Conservation (phyloP, 345 rosid species). For the Draba incana region DNA sequence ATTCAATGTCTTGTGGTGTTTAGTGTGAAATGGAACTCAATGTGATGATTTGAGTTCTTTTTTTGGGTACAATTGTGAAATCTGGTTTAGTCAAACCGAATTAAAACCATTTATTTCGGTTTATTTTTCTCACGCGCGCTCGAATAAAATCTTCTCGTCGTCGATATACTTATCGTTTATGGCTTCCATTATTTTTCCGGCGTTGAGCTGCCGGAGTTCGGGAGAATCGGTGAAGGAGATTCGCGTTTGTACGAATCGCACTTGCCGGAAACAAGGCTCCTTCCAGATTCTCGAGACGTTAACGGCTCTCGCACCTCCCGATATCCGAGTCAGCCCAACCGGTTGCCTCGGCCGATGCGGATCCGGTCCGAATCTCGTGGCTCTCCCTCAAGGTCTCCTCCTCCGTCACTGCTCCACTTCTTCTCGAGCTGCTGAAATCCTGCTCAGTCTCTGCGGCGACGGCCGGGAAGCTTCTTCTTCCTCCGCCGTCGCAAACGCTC, state of each 20-base stretch:
- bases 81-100: neutral
- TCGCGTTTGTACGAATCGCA: conserved; percentile 86
- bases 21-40: no score
- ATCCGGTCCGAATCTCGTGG: conserved; percentile 78
- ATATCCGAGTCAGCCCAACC: conserved; percentile 58
- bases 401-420: conserved; percentile 75
- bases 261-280: conserved; percentile 82
- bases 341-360: conserved; percentile 90
- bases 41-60: no score
- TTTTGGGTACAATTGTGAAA: no score
- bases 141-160: conserved; percentile 1
- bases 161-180: conserved; percentile 31
- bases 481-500: conserved; percentile 36
- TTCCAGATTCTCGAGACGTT: conserved; percentile 63
- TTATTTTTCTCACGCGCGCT: conserved; percentile 17
- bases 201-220: conserved; percentile 42
- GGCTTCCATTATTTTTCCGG: conserved; percentile 38
- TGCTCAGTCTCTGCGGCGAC: conserved; percentile 41
- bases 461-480: conserved; percentile 44
- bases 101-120: neutral
- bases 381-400: conserved; percentile 66
- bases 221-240: conserved; percentile 50
- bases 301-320: conserved; percentile 65
- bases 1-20: no score
- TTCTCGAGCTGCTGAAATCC: conserved; percentile 61